phyloP scores from a whole-genome alignment of 176 grass and related monocot species.

The Lolium rigidum region DNA sequence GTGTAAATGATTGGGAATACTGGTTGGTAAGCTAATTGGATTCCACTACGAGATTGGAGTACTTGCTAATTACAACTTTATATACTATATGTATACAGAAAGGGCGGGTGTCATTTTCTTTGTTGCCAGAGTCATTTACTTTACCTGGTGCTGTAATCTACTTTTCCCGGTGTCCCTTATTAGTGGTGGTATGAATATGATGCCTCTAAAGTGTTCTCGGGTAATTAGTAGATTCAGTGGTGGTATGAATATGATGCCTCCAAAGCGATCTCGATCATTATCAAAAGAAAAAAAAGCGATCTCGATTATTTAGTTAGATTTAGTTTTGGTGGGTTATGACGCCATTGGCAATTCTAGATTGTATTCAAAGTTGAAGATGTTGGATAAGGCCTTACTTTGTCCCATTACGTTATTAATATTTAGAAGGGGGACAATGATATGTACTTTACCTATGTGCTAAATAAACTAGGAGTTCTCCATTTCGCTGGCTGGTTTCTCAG shows the following conservation, averaged over 20 bases:
- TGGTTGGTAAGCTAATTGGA: slow-evolving; percentile 56
- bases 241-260: slow-evolving; percentile 31
- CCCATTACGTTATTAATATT: slow-evolving; percentile 36
- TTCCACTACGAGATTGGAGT: slow-evolving; percentile 47
- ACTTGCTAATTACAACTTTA: slow-evolving; percentile 12
- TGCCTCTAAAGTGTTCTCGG: slow-evolving; percentile 42
- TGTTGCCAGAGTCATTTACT: slow-evolving; percentile 55
- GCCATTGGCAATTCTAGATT: slow-evolving; percentile 34
- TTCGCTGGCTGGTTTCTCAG: slow-evolving; percentile 26
- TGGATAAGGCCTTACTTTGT: slow-evolving; percentile 45
- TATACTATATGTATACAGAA: slow-evolving; percentile 25
- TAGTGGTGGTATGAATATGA: slow-evolving; percentile 27
- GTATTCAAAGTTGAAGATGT: slow-evolving; percentile 49
- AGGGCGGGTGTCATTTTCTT: slow-evolving; percentile 31
- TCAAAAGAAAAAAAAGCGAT: too few relatives aligned
- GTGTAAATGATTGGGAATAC: slow-evolving; percentile 40
- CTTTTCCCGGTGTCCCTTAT: slow-evolving; percentile 10
- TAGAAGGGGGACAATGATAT: background rate
- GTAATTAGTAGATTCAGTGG: slow-evolving; percentile 40
- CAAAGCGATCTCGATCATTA: slow-evolving; percentile 31
- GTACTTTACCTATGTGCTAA: slow-evolving; percentile 28
- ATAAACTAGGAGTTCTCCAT: slow-evolving; percentile 19
- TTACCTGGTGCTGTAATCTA: slow-evolving; percentile 22
- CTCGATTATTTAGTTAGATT: slow-evolving; percentile 8
- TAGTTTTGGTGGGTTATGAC: slow-evolving; percentile 42